Evolutionary conservation across 164 flowering plant genomes (phyloP).

Genomic region (Hamamelis virginiana): DNA sequence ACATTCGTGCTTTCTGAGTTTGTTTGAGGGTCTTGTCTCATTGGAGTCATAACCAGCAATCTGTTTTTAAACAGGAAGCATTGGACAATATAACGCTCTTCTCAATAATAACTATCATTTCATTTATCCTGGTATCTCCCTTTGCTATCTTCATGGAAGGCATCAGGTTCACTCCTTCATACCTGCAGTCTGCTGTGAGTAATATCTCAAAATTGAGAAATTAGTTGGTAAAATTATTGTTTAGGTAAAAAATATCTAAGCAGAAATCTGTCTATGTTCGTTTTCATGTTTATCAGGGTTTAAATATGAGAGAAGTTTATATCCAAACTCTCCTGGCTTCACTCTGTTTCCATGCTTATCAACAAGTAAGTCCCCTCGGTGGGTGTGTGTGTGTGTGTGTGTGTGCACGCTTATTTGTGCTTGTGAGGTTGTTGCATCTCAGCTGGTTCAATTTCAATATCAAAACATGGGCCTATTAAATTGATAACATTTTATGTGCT

Average conservation of each 20-base stretch:
- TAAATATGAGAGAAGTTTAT: constrained; percentile 9
- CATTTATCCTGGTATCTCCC: constrained; percentile 58
- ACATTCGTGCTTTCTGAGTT: too few species aligned
- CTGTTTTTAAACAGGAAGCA: constrained; percentile 60
- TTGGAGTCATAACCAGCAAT: too few species aligned
- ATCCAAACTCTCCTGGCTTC: constrained; percentile 5
- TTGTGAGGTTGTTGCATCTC: too few species aligned
- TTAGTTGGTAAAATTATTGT: neutral
- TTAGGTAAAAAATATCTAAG: too few species aligned
- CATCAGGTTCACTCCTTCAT: constrained; percentile 61
- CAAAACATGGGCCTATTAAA: too few species aligned
- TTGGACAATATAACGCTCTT: constrained; percentile 79
- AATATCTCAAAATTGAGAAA: neutral
- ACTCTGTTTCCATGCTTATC: constrained; percentile 11
- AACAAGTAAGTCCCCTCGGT: constrained; percentile 1
- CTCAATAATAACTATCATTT: constrained; percentile 74
- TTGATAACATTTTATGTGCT: too few species aligned
- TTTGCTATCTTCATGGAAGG: constrained; percentile 59
- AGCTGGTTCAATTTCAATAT: too few species aligned
- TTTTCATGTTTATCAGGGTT: neutral
- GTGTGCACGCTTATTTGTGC: too few species aligned
- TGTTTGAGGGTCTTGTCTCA: too few species aligned
- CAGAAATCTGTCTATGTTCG: too few species aligned
- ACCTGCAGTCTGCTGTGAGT: constrained; percentile 60
- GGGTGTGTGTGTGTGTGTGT: too few species aligned